A percentile compares a stretch with the other conserved stretches of the same genome.
These are phyloP conservation scores for Metahyphopichia silvanorum DNA, from an alignment of 805 yeast species.

Conservation along the genomic window DNA sequence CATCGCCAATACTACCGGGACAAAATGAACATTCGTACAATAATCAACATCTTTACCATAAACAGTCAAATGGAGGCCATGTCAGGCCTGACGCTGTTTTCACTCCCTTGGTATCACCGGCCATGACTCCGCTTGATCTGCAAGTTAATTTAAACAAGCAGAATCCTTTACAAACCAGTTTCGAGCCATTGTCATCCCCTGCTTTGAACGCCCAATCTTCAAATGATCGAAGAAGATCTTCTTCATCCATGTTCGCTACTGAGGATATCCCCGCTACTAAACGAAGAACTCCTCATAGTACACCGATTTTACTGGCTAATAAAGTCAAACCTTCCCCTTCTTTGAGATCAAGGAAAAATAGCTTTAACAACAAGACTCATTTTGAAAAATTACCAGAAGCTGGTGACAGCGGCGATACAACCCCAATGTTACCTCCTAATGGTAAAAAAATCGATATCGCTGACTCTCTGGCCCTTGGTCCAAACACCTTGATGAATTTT, in stretches of 20 bases:
- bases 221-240: constrained; percentile 26
- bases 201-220: constrained; percentile 49
- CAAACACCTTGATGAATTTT: constrained; percentile 43
- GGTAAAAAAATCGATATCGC: constrained; percentile 24
- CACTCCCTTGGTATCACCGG: constrained; percentile 77
- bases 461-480: constrained; percentile 12
- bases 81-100: constrained; percentile 56
- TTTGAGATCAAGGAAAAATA: constrained; percentile 1
- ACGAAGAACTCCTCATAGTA: constrained; percentile 43
- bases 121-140: constrained; percentile 60
- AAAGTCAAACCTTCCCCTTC: constrained; percentile 2
- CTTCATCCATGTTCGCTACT: constrained; percentile 30
- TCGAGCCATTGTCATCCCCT: constrained; percentile 64
- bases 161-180: constrained; percentile 24
- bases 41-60: constrained; percentile 39
- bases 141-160: constrained; percentile 19
- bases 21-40: constrained; percentile 41
- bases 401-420: constrained; percentile 7
- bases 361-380: constrained; percentile 5
- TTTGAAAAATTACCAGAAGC: constrained; percentile 32
- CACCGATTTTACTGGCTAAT: constrained; percentile 33
- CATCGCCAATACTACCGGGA: constrained; percentile 38
- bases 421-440: constrained; percentile 40
- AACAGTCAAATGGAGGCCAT: constrained; percentile 13
- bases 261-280: constrained; percentile 27